These are phyloP conservation scores for Sporothrix luriei DNA, from an alignment of 2,329 filamentous ascomycete genomes.

Conservation along the genomic window DNA sequence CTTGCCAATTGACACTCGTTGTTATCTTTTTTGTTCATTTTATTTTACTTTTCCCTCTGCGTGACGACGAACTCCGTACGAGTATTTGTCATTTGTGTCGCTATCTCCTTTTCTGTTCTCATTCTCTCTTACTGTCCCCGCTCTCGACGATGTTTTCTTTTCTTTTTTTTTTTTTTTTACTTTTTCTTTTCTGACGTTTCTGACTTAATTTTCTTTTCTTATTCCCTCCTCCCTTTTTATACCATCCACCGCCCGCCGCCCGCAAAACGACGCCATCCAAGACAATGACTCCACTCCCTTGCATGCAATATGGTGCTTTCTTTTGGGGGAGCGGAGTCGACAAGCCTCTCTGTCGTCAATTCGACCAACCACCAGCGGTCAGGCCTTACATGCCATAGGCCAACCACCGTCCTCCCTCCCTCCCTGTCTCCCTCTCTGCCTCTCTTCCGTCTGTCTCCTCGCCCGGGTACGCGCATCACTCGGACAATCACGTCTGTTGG, in stretches of 20 bases:
- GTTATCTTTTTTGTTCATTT: no score
- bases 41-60: no score
- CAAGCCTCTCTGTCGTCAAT: not conserved
- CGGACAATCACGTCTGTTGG: not conserved
- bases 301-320: not conserved
- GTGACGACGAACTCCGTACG: no score
- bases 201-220: not conserved
- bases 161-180: not conserved
- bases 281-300: conserved; percentile 22
- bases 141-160: not conserved
- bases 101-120: not conserved
- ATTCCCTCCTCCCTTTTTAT: not conserved
- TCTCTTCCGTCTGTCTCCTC: no score
- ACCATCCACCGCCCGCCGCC: not conserved
- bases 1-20: not conserved
- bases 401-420: not conserved
- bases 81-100: no score
- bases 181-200: not conserved
- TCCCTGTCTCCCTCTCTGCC: not conserved
- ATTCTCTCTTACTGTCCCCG: not conserved
- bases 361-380: not conserved
- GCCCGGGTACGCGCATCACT: conserved; percentile 7
- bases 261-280: conserved; percentile 23
- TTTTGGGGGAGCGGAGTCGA: not conserved
- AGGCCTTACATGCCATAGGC: not conserved